A percentile compares a stretch with the other conserved stretches of the same genome.
phyloP scores from a whole-genome alignment of 140 eudicot genomes.

The Erigeron philadelphicus region DNA sequence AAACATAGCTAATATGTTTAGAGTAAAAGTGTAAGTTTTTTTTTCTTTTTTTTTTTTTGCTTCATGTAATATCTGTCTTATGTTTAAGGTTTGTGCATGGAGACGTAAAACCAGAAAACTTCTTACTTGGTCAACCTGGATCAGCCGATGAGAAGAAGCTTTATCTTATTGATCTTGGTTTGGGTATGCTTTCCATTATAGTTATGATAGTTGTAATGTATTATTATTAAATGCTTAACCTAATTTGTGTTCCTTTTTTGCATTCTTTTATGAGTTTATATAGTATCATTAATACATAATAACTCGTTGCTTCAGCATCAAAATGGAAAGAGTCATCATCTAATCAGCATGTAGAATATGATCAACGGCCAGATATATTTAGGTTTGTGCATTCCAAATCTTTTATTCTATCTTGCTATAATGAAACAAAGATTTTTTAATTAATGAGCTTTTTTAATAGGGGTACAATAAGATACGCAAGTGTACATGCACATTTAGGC shows the following conservation, averaged over 20 bases:
- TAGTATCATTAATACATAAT: slow-evolving; percentile 8
- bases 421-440: neutral
- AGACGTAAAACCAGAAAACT: slow-evolving; percentile 96
- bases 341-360: slow-evolving; percentile 88
- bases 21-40: neutral
- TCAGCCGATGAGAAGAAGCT: slow-evolving; percentile 91
- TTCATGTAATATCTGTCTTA: slow-evolving; percentile 20
- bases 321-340: slow-evolving; percentile 89
- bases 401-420: neutral
- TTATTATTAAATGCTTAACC: neutral
- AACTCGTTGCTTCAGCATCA: slow-evolving; percentile 63
- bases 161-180: slow-evolving; percentile 92
- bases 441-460: slow-evolving; percentile 32
- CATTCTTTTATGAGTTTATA: neutral
- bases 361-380: slow-evolving; percentile 95
- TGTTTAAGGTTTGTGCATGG: slow-evolving; percentile 85
- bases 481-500: slow-evolving; percentile 90
- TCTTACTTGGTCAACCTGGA: slow-evolving; percentile 94
- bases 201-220: neutral
- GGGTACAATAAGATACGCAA: slow-evolving; percentile 86
- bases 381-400: slow-evolving; percentile 52
- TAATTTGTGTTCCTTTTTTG: neutral
- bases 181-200: slow-evolving; percentile 48
- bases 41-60: slow-evolving; percentile 2
- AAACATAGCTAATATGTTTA: slow-evolving; percentile 16